Evolutionary conservation across 768 basidiomycete genomes (phyloP).

Genomic region (Daedaleopsis sinensis): DNA sequence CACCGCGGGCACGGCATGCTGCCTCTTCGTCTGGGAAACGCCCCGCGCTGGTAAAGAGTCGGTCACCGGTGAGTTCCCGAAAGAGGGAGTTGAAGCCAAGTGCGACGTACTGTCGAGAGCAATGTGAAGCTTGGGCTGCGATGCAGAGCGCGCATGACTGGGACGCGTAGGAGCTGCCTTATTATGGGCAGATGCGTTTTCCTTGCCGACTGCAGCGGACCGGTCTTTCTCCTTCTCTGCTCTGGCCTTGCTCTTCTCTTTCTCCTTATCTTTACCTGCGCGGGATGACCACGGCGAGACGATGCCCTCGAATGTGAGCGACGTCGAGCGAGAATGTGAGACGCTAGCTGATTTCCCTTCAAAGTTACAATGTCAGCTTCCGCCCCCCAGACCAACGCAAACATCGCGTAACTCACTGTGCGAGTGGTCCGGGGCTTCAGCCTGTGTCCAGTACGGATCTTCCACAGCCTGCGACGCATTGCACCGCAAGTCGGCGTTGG

Average conservation of each 20-base stretch:
- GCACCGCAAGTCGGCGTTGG: constrained; percentile 81
- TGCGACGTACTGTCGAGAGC: constrained; percentile 22
- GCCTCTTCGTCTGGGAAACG: constrained; percentile 14
- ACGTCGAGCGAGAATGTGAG: constrained; percentile 22
- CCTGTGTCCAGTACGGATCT: constrained; percentile 66
- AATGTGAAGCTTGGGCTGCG: constrained; percentile 37
- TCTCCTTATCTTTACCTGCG: constrained; percentile 21
- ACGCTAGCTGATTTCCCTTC: constrained; percentile 40
- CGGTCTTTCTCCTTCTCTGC: constrained; percentile 5
- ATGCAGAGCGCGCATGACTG: constrained; percentile 33
- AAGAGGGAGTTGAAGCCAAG: background rate
- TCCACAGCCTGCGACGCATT: constrained; percentile 65
- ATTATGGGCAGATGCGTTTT: constrained; percentile 4
- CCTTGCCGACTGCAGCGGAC: constrained; percentile 13
- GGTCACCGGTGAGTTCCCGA: background rate
- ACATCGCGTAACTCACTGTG: constrained; percentile 45
- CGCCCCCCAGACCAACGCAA: background rate
- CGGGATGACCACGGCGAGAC: constrained; percentile 38
- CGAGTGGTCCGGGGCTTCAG: constrained; percentile 26
- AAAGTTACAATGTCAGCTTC: background rate
- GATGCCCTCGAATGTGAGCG: constrained; percentile 32
- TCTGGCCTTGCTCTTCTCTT: constrained; percentile 14
- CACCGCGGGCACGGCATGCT: constrained; percentile 15
- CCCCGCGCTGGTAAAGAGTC: constrained; percentile 23
- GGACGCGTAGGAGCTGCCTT: background rate